Base-by-base conservation (phyloP, 1,284 basidiomycete genomes). In the Polyporus tsugae region DNA sequence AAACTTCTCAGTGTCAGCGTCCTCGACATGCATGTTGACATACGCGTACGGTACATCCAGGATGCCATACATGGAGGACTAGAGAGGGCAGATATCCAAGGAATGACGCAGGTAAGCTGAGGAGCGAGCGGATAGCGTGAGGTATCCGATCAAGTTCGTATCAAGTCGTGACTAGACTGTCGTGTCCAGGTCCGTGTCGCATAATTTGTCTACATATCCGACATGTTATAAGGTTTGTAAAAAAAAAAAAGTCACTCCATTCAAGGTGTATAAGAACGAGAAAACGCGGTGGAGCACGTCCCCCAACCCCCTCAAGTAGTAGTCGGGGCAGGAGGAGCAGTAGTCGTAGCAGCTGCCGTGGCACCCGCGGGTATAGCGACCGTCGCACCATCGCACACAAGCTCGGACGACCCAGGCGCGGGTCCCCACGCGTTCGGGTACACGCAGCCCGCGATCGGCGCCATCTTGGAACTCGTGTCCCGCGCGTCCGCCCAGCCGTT, bases 401-500 rank as follows among this genome's bases (percentile, higher is more conserved):
- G 73, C 15, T 66, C 65, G 2, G 75, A 76, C 53, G 73, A 68
- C 19, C 63, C 69, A 6, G 55, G 55, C 29, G 69, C 71, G 2
- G 89, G 87, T 63, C 85, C 80, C 88, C 89, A 92, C 5, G 86
- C 81, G 73, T 88, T 80, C 46, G 88, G 90, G 72, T 92, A 92
- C 10, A 77, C 80, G 71, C 91, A 92, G 5, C 88, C 89, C 46
- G 83, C 79, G 61, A 91, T 83, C 15, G 85, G 78, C 1, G 87
- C 89, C 11, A 86, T 85, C 39, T 84, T 86, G 29, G 80, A 77
- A 6, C 79, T 79, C 38, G 84, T 89, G 78, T 91, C 92, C 63
- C 80, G 76, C 0, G 82, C 55, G 75, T 94, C 85, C 61, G 85
- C 85, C 95, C 95, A 96, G 6, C 93, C 94, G 71, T 86, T 84